These are phyloP conservation scores for Trichoderma koningiopsis DNA, from an alignment of 2,329 filamentous ascomycete genomes.

Conservation along the genomic window DNA sequence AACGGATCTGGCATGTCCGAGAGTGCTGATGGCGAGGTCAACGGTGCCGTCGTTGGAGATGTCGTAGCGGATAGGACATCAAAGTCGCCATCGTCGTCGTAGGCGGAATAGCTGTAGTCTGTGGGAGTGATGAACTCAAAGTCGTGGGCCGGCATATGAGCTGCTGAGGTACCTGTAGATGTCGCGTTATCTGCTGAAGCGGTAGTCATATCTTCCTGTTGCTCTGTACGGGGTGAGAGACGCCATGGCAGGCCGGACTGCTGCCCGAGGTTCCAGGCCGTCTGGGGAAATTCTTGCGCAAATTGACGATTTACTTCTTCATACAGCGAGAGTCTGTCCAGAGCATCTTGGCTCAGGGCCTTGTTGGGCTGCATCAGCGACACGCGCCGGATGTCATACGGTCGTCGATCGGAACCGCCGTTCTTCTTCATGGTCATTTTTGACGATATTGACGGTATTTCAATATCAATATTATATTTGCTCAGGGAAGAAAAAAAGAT, in stretches of 20 bases:
- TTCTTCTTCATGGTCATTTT: slow-evolving; percentile 9
- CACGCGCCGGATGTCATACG: neutral
- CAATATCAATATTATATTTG: neutral
- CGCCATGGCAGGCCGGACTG: neutral
- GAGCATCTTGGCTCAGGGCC: neutral
- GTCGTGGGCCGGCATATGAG: neutral
- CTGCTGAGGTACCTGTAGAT: neutral
- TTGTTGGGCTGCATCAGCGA: neutral
- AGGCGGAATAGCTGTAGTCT: neutral
- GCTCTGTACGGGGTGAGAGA: neutral
- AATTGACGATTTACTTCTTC: slow-evolving; percentile 12
- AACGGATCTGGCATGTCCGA: neutral
- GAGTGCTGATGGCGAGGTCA: neutral
- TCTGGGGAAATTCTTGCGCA: slow-evolving; percentile 1
- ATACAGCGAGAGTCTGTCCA: neutral
- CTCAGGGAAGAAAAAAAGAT: neutral
- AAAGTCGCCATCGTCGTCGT: neutral
- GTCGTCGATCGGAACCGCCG: neutral
- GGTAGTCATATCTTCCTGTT: neutral
- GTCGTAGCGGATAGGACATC: neutral
- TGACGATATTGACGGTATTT: neutral
- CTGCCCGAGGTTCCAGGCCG: neutral
- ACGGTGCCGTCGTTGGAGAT: neutral
- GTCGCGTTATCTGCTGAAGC: neutral
- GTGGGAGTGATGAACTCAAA: neutral